Base-by-base conservation (phyloP, 805 yeast species). In the Candida arabinofermentans region DNA sequence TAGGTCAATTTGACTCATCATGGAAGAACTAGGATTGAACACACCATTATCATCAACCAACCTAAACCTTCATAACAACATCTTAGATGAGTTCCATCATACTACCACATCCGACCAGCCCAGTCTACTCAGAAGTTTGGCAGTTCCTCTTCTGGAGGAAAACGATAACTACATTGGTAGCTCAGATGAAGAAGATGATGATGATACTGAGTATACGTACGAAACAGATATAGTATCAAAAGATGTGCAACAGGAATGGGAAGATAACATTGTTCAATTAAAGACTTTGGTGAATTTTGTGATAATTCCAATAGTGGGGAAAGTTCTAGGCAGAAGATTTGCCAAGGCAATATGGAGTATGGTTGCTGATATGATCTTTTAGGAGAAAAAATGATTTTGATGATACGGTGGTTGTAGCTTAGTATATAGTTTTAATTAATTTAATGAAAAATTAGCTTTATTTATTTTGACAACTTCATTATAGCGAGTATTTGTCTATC, bases 191-290 rank as follows among this genome's bases (percentile, higher is more conserved):
- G 36, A 21, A 2, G 39, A 36, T 13, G 31, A 27, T 3, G 39
- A 36, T 36, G 33, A 36, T 27, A 39, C 61, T 9, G 55, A 54
- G 14, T 63, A 63, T 44, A 63, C 65, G 3, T 62, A 61, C 41
- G 58, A 57, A 27, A 56, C 67, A 1, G 65, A 58, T 31, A 19
- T 57, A 10, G 39, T 60, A 18, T 37, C 46, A 10, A 29, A 36
- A 27, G 47, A 76, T 27, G 82, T 86, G 1, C 85, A 81, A 51
- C 71, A 77, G 49, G 87, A 83, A 52, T 83, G 89, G 89, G 85
- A 83, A 39, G 85, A 80, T 51, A 79, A 83, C 27, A 46, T 83
- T 36, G 64, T 65, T 34, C 89, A 83, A 58, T 55, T 84, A 42
- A 70, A 69, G 30, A 74, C 75, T n/a, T 68, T 82, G 27, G 60